A percentile compares a stretch with the other conserved stretches of the same genome.
Conservation (phyloP, 1,139 yeast species). For the Scheffersomyces titani region DNA sequence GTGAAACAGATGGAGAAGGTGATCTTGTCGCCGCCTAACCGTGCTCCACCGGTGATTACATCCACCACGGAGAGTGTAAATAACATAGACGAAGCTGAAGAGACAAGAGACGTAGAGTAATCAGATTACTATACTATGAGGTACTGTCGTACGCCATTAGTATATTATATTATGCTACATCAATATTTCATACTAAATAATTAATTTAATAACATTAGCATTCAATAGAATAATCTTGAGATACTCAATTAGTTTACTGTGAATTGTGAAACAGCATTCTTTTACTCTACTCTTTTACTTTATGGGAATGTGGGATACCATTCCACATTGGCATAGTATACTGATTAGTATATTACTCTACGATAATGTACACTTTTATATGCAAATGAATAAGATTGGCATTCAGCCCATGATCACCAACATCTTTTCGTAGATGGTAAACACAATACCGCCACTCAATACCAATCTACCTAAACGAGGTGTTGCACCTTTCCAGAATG, state of each 20-base stretch:
- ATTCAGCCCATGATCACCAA: conserved; percentile 49
- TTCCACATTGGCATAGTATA: neutral
- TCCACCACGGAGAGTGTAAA: conserved; percentile 1
- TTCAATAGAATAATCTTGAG: too few species aligned
- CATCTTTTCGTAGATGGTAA: conserved; percentile 91
- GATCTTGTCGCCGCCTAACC: conserved; percentile 51
- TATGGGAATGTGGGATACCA: too few species aligned
- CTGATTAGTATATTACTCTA: neutral
- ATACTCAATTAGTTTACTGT: neutral
- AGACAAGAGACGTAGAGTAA: neutral
- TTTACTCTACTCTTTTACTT: too few species aligned
- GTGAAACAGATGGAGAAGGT: conserved; percentile 77
- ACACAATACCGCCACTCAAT: conserved; percentile 93
- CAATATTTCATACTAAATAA: neutral
- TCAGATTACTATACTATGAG: neutral
- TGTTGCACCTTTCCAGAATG: conserved; percentile 98
- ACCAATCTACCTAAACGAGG: conserved; percentile 92
- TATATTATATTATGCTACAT: too few species aligned
- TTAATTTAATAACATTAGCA: neutral
- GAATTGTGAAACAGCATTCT: neutral
- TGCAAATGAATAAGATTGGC: neutral
- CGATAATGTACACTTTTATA: neutral
- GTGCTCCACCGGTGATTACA: neutral
- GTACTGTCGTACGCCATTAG: neutral
- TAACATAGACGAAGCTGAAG: neutral